Evolutionary conservation across 108 stramenopile genomes (phyloP).

Genomic region (Nitzschia putrida): DNA sequence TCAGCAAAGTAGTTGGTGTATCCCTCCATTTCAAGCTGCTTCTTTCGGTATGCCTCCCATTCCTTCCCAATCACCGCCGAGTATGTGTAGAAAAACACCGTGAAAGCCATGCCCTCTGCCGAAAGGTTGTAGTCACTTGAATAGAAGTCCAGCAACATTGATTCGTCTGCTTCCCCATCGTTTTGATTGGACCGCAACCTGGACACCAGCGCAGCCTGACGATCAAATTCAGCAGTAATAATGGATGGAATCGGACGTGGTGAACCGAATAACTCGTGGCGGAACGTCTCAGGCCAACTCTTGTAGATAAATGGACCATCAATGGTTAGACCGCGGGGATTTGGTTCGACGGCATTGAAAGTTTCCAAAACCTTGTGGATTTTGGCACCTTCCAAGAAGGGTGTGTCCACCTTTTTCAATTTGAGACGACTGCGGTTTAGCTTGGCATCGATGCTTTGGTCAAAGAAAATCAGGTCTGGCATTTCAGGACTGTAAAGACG

Average conservation of each 20-base stretch:
- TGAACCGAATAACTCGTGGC: constrained; percentile 51
- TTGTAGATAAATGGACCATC: constrained; percentile 61
- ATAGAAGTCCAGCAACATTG: constrained; percentile 25
- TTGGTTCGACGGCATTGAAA: constrained; percentile 73
- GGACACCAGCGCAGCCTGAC: constrained; percentile 65
- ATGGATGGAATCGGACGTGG: constrained; percentile 82
- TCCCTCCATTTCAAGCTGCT: constrained; percentile 26
- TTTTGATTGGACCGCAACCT: constrained; percentile 47
- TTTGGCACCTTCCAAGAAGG: constrained; percentile 75
- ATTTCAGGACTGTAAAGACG: constrained; percentile 79
- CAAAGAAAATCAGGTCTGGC: constrained; percentile 86
- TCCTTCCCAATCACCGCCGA: constrained; percentile 72
- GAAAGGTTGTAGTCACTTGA: constrained; percentile 57
- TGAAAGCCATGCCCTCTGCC: constrained; percentile 71
- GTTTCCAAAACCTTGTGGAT: constrained; percentile 76
- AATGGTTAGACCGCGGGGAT: constrained; percentile 21
- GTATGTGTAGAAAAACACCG: constrained; percentile 79
- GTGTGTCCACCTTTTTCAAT: constrained; percentile 76
- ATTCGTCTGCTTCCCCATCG: constrained; percentile 17
- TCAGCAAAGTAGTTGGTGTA: background rate
- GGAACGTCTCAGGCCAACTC: constrained; percentile 76
- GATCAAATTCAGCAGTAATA: constrained; percentile 85
- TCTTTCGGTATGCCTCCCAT: constrained; percentile 48
- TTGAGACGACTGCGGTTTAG: constrained; percentile 73
- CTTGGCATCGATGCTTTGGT: constrained; percentile 87